Conservation (phyloP, 192 early-diverging fungal genomes). For the Rhizoclosmatium globosum region DNA sequence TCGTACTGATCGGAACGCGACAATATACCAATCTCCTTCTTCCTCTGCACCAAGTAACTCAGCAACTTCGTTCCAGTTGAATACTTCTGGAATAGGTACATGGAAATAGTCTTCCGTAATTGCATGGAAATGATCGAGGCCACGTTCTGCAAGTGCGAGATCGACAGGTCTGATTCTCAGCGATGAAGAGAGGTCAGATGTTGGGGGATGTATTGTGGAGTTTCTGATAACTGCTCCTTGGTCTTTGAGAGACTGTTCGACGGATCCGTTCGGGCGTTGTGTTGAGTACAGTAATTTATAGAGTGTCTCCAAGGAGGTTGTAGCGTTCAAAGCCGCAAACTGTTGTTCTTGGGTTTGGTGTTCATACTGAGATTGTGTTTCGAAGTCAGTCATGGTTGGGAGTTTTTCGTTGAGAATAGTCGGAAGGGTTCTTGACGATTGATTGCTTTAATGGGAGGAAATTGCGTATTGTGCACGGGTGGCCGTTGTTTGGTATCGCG, state of each 20-base stretch:
- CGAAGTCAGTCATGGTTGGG: neutral
- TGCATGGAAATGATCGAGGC: conserved; percentile 34
- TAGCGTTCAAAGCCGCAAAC: conserved; percentile 10
- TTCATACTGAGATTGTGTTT: neutral
- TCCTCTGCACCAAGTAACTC: conserved; percentile 32
- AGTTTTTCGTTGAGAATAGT: neutral
- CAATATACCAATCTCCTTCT: conserved; percentile 56
- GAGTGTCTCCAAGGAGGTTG: conserved; percentile 8
- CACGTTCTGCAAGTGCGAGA: conserved; percentile 33
- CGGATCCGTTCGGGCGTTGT: neutral
- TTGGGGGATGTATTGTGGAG: neutral
- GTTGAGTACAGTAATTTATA: neutral
- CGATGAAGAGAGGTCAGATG: neutral
- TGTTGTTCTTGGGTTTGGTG: neutral
- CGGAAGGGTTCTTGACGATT: neutral
- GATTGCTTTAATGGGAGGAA: neutral
- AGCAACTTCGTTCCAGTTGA: conserved; percentile 59
- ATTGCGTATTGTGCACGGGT: neutral
- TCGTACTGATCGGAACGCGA: conserved; percentile 57
- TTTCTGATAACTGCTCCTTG: neutral
- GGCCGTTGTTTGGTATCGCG: neutral
- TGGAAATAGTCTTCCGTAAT: conserved; percentile 43
- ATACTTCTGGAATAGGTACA: conserved; percentile 15
- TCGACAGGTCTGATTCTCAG: conserved; percentile 42
- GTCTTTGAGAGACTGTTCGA: conserved; percentile 5